Percentiles rank a stretch among this genome's conserved stretches.
These are phyloP conservation scores for Dittrichia graveolens DNA, from an alignment of 129 eudicot species.

Conservation along the genomic window DNA sequence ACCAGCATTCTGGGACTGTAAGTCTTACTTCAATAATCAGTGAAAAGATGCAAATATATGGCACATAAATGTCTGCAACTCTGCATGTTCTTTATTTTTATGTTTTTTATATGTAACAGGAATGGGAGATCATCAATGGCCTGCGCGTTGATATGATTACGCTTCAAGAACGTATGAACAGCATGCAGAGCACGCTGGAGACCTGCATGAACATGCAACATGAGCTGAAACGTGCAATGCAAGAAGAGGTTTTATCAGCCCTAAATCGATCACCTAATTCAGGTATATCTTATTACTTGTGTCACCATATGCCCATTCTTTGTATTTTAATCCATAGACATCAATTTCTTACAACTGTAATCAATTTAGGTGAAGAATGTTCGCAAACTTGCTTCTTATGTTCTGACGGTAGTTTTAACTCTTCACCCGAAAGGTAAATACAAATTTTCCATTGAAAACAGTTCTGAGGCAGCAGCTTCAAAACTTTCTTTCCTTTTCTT, in stretches of 20 bases:
- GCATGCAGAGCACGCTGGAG: conserved; percentile 84
- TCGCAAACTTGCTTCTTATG: conserved; percentile 64
- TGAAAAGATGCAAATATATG: background rate
- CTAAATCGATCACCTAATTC: conserved; percentile 46
- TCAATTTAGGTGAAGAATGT: conserved; percentile 31
- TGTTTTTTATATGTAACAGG: conserved; percentile 41
- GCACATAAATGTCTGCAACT: background rate
- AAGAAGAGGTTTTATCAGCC: conserved; percentile 83
- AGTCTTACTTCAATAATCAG: conserved; percentile 19
- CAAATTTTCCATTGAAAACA: background rate
- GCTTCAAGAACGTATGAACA: conserved; percentile 78
- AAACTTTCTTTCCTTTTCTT: too few relatives aligned
- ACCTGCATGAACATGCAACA: conserved; percentile 89
- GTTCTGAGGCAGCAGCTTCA: background rate
- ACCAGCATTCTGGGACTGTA: conserved; percentile 50
- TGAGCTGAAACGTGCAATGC: conserved; percentile 73
- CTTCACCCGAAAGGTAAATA: conserved; percentile 68
- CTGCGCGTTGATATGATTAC: conserved; percentile 70
- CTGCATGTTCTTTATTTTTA: background rate
- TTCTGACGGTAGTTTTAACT: conserved; percentile 49
- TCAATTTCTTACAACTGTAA: background rate
- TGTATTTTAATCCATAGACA: background rate
- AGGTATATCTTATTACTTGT: background rate
- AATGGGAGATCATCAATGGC: conserved; percentile 74
- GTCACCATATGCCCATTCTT: background rate